Percentiles rank a stretch among this genome's conserved stretches.
These are phyloP conservation scores for Diaporthe ilicicola DNA, from an alignment of 2,329 filamentous ascomycete genomes.

Conservation along the genomic window DNA sequence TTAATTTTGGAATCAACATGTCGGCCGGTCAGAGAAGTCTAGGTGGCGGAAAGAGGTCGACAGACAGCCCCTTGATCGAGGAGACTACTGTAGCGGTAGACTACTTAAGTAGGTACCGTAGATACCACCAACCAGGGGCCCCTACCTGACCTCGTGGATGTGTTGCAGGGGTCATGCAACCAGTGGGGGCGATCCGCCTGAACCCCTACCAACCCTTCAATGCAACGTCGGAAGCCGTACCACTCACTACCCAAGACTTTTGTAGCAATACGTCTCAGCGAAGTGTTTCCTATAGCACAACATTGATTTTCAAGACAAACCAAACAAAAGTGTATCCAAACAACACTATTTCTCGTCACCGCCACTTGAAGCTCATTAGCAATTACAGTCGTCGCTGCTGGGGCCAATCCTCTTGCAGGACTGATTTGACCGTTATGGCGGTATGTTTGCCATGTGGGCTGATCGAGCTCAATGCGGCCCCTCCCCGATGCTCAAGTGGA, in stretches of 20 bases:
- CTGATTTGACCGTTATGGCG: too few species aligned
- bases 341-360: too few species aligned
- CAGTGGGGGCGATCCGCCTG: neutral
- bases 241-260: neutral
- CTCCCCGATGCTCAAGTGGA: too few species aligned
- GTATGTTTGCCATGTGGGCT: too few species aligned
- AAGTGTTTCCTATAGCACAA: neutral
- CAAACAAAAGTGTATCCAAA: neutral
- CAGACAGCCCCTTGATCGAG: neutral
- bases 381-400: too few species aligned
- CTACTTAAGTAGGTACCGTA: too few species aligned
- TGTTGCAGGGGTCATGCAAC: neutral
- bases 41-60: neutral
- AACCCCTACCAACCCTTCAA: constrained; percentile 6
- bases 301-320: neutral
- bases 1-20: neutral
- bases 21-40: neutral
- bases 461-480: too few species aligned
- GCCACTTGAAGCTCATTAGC: too few species aligned
- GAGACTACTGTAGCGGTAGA: too few species aligned
- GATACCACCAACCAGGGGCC: constrained; percentile 22
- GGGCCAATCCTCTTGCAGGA: too few species aligned
- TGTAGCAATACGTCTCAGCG: too few species aligned
- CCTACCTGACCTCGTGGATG: constrained; percentile 19
- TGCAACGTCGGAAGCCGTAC: neutral